Base-by-base conservation (phyloP, 441 rosid genomes). In the Aleurites moluccanus region DNA sequence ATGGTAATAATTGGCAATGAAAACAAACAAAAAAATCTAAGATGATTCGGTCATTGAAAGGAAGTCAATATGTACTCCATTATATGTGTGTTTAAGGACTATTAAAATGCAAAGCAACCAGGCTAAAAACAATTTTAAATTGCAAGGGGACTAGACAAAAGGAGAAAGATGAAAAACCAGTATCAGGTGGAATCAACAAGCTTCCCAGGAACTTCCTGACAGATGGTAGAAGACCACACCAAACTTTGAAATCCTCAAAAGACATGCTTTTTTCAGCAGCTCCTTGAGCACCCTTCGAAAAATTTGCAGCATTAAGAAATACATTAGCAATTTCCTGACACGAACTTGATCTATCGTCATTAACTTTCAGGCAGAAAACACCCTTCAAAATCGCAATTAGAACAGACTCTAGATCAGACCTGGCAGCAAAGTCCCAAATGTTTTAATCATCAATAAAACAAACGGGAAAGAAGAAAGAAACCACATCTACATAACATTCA, bases 161-260 rank as follows among this genome's bases (percentile, higher is more conserved):
- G 33, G 45, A 73, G 33, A 79, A 73, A 27, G 55, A 65, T 64
- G 70, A 60, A 30, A 64, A 79, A 94, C 97, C 97, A 87, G 88
- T 75, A 82, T 83, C 75, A 7, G 92, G 86, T 15, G 86, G 90
- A 64, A 74, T 75, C 85, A 94, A 85, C 83, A 94, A 83, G 86
- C 90, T 83, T 72, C 96, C 92, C n/a, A 94, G 93, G 77, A 90
- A 89, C 86, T 90, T 94, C 86, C 97, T 89, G 61, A 82, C 80
- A 23, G 94, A 85, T 16, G 97, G 96, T 62, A 92, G 69, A 61
- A 80, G 88, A 10, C 79, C 57, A 83, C 86, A 86, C 97, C 97
- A 94, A 75, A 72, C 80, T 86, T 85, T 86, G 75, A 92, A 88
- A 82, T 92, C 97, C 78, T 85, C 92, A 79, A 88, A 88, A 28